Percentiles rank a stretch among this genome's conserved stretches.
Evolutionary conservation across 2,329 filamentous ascomycete species (phyloP).

Genomic region (Geosmithia morbida): DNA sequence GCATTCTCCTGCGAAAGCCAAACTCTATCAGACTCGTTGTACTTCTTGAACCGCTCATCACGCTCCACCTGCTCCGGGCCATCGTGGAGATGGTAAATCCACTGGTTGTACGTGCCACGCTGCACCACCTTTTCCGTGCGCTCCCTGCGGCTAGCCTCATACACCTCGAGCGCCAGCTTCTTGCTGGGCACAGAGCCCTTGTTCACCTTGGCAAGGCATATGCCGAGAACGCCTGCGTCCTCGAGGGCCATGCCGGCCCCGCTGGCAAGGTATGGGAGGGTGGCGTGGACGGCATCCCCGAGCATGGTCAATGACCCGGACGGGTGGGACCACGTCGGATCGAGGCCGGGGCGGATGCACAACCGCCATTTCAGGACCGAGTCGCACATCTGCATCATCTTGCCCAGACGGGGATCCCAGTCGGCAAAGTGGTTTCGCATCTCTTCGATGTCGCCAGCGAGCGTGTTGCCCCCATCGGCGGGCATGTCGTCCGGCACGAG

Average conservation of each 20-base stretch:
- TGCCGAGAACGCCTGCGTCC: constrained; percentile 41
- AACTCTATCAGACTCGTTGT: constrained; percentile 13
- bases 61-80: constrained; percentile 39
- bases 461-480: constrained; percentile 9
- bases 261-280: constrained; percentile 43
- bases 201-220: constrained; percentile 33
- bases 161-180: constrained; percentile 23
- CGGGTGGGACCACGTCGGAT: constrained; percentile 37
- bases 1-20: constrained; percentile 12
- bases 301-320: constrained; percentile 42
- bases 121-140: constrained; percentile 46
- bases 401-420: constrained; percentile 43
- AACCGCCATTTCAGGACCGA: constrained; percentile 47
- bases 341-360: constrained; percentile 37
- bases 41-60: constrained; percentile 22
- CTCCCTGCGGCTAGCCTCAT: constrained; percentile 41
- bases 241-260: constrained; percentile 47
- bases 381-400: constrained; percentile 40
- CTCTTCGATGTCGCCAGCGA: constrained; percentile 32
- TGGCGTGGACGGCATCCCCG: constrained; percentile 51
- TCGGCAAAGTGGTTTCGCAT: constrained; percentile 32
- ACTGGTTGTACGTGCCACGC: constrained; percentile 45
- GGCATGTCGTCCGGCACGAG: constrained; percentile 27
- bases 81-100: constrained; percentile 46
- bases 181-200: constrained; percentile 20